Evolutionary conservation across 371 early-diverging fungal genomes (phyloP), one percentile per base, ranked within the genome.

Genomic region (Mortierella sp.): DNA sequence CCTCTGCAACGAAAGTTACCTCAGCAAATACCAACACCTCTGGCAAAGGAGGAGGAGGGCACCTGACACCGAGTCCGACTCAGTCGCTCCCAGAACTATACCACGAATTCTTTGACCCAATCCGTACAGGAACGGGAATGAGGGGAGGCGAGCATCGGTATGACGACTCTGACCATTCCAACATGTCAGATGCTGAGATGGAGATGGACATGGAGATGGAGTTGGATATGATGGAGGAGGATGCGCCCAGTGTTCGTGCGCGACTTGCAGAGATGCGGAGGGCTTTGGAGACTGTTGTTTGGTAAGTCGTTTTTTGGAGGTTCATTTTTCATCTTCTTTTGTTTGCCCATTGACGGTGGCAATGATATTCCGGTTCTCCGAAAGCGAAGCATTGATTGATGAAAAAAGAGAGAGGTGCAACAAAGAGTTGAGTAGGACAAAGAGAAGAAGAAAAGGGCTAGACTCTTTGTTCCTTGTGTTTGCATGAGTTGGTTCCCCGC

Each of bases 101-200:
- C 48, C 79, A 81, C n/a, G 71, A 72, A 21, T 84, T 84, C 55
- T 84, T 84, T 71, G 79, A 84, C 11, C 70, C 63, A 74, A 84
- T 72, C 79, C 80, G 52, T 21, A 16, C 26, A 47, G 11, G 76
- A n/a, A 19, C 48, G n/a, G 42, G 74, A n/a, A 19, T 31, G 24
- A 26, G 74, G 58, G 38, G 58, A 24, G 38, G 45, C 5, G 44
- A 52, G 3, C 79, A 75, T 34, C 57, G 74, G 55, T 76, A 72
- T 26, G 73, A 72, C 19, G 73, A 74, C 11, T 75, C 75, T 11
- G 82, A 82, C 11, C 48, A 60, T 13, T 65, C 63, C 42, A 38
- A 38, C 5, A 42, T 58, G 8, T 78, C 84, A 55, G 84, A 84
- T 48, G 48, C 54, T 8, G 78, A 77, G 71, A 72, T 80, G 79